Evolutionary conservation across 805 yeast genomes (phyloP), one percentile per base, ranked within the genome.

Genomic region (Yueomyces sinensis): DNA sequence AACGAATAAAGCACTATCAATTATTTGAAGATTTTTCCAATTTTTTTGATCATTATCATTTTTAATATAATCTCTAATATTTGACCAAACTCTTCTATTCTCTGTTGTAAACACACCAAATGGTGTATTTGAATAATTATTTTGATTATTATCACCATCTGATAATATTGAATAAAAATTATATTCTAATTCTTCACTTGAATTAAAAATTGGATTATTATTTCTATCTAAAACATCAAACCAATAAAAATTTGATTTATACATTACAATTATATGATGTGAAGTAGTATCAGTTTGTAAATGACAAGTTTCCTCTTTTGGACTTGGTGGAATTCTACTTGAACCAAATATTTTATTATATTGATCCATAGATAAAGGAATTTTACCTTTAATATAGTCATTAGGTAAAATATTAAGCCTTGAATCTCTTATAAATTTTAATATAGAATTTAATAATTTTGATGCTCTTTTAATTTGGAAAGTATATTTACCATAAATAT

Each of bases 91-190:
- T 44, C 89, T 68, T 56, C 96, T 67, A 55, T 82, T 83, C 50
- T 86, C 96, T 1, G 95, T 82, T 13, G 95, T 86, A 44, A 86
- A 68, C 4, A 84, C 83, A 15, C 95, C 95, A 55, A 86, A 81
- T 6, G 94, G 82, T 6, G 38, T 20, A 13, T 19, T 13, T 5
- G 18, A 14, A 15, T 17, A 20, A 5, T 4, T 5, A 16, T 14
- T 14, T 4, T 35, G 24, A 33, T 36, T 30, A 79, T 50, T 52
- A 33, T 50, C 49, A 11, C 91, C 82, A 56, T 86, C 96, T 36
- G 70, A 72, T 30, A 86, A 66, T 37, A 86, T 82, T 9, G 83
- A 71, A 39, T 76, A 72, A 50, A 81, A 74, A 57, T 83, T 84
- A 52, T 76, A 64, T 37, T 73, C 76, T 44, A 86, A 66, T 52